Evolutionary conservation across 805 yeast genomes (phyloP), one percentile per base, ranked within the genome.

Genomic region (Candida silvatica): DNA sequence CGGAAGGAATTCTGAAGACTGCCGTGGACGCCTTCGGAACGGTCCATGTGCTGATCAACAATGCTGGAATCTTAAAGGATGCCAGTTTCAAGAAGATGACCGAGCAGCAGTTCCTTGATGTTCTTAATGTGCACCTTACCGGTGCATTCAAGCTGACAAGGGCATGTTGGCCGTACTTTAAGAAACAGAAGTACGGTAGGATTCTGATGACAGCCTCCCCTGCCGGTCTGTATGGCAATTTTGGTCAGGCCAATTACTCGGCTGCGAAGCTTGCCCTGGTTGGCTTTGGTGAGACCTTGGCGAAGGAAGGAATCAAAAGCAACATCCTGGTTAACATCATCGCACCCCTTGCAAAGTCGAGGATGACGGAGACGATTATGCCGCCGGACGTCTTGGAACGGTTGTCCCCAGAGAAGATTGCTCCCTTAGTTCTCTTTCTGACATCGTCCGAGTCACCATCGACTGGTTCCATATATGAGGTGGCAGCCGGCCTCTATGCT

Each of bases 171-270:
- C 87, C 90, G 6, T 69, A 81, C 54, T 74, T 90, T 67, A 76
- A 75, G 55, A 62, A 82, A 44, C 97, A 92, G 60, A 74, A 75
- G 41, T 90, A 68, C 53, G 98, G 98, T 44, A 72, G 97, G 49
- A 71, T 90, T 48, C 62, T 90, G 49, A 88, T 86, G 70, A 88
- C 97, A n/a, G 77, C 95, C 19, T 87, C 96, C 4, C 96, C 97
- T 4, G 97, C 97, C 24, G 98, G 98, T 17, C 69, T 90, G 45
- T 90, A 81, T 57, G 98, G 98, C 42, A 87, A 87, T 63, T 90
- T 88, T 62, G 98, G 98, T 33, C 98, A 90, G 64, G 76, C 95
- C 27, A 90, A 90, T 64, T 90, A 90, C 62, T 78, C 96, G 1
- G 88, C 95, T 20, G 97, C 96, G 17, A 90, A 90, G 60, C 65